phyloP scores from a whole-genome alignment of 345 rosid genomes.

The Gossypium longicalyx region DNA sequence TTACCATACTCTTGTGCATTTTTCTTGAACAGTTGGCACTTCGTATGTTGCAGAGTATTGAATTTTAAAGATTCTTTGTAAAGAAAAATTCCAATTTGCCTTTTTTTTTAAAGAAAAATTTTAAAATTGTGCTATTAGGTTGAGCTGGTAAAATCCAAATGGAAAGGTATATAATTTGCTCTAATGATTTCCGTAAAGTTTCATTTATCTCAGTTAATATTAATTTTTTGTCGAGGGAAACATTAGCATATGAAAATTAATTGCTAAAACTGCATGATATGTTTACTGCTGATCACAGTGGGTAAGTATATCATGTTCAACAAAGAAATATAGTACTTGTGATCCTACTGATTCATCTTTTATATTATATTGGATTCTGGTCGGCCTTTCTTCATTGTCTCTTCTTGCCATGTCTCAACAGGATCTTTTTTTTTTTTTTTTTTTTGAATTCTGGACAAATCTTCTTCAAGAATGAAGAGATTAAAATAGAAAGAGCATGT shows the following conservation, averaged over 20 bases:
- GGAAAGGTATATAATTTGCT: not conserved
- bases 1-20: slow-evolving; percentile 1
- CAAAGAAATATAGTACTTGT: not conserved
- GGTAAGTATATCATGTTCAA: not conserved
- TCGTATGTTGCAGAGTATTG: too few species aligned
- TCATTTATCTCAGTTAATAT: not conserved
- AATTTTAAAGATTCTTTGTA: too few species aligned
- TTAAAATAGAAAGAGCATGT: not conserved
- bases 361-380: not conserved
- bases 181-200: not conserved
- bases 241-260: not conserved
- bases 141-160: not conserved
- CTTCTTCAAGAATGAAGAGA: not conserved
- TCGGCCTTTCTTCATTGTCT: not conserved
- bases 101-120: not conserved
- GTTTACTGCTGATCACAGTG: not conserved
- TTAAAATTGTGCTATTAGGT: not conserved
- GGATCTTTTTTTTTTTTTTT: not conserved
- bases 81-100: too few species aligned
- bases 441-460: slow-evolving; percentile 1
- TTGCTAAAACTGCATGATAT: not conserved
- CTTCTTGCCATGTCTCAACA: not conserved
- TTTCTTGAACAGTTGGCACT: not conserved
- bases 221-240: not conserved
- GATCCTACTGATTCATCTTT: not conserved